Evolutionary conservation across 1,284 basidiomycete species (phyloP).

Genomic region (Stereum hirsutum): DNA sequence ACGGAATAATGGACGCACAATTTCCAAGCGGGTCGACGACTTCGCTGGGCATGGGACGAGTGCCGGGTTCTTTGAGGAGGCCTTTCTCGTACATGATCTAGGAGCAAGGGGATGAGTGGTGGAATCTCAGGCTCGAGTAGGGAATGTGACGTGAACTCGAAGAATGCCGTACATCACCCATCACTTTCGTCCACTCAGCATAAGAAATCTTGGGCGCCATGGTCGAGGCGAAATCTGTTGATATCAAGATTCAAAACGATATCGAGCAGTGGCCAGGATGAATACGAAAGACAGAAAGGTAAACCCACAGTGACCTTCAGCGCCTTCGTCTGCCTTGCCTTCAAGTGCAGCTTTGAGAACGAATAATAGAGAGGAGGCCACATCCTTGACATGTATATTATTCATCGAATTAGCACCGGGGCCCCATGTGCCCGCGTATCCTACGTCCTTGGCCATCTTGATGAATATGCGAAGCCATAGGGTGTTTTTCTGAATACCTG

Average conservation of each 20-base stretch:
- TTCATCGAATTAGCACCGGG: constrained; percentile 26
- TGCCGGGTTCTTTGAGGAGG: constrained; percentile 23
- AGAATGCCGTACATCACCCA: no score
- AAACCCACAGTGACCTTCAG: constrained; percentile 26
- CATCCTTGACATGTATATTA: constrained; percentile 30
- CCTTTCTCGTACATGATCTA: constrained; percentile 28
- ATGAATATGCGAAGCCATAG: constrained; percentile 24
- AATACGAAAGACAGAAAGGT: not conserved
- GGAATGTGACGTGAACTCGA: no score
- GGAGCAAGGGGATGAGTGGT: no score
- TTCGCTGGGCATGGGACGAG: constrained; percentile 22
- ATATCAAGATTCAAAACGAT: no score
- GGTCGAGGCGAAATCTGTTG: no score
- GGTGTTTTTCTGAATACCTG: constrained; percentile 25
- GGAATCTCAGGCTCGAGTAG: constrained; percentile 33
- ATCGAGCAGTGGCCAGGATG: no score
- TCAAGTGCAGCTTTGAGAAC: constrained; percentile 28
- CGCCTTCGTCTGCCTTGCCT: constrained; percentile 28
- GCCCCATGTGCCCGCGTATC: constrained; percentile 30
- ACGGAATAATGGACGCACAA: constrained; percentile 17
- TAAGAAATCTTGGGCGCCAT: no score
- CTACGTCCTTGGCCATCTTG: constrained; percentile 19
- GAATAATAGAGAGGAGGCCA: constrained; percentile 20
- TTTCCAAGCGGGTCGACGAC: constrained; percentile 24
- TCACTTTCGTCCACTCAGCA: no score